phyloP scores from a whole-genome alignment of 345 rosid genomes.

The Cochlearia excelsa region DNA sequence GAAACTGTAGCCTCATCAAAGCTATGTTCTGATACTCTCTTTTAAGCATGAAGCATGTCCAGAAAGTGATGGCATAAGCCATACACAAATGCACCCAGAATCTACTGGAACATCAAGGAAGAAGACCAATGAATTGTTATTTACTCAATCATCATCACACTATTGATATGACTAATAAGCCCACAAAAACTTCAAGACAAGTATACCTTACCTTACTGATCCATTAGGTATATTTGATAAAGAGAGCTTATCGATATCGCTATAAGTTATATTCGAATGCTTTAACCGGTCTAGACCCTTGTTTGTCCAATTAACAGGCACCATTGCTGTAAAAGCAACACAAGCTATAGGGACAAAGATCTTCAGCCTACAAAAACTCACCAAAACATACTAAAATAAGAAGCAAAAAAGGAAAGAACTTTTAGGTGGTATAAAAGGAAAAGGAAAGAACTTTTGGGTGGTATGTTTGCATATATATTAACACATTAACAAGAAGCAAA shows the following conservation, averaged over 20 bases:
- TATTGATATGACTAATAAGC: slow-evolving; percentile 1
- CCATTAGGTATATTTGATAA: slow-evolving; percentile 81
- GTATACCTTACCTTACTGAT: slow-evolving; percentile 54
- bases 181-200: slow-evolving; percentile 14
- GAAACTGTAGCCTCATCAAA: slow-evolving; percentile 81
- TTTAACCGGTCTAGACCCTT: slow-evolving; percentile 43
- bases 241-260: slow-evolving; percentile 80
- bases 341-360: slow-evolving; percentile 74
- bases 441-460: too few species aligned
- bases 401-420: too few species aligned
- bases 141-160: too few species aligned
- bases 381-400: too few species aligned
- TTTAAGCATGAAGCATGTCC: slow-evolving; percentile 89
- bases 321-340: slow-evolving; percentile 65
- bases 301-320: slow-evolving; percentile 91
- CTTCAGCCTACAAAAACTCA: slow-evolving; percentile 70
- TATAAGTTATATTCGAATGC: slow-evolving; percentile 42
- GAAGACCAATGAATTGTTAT: too few species aligned
- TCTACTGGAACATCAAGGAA: slow-evolving; percentile 42
- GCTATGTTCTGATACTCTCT: slow-evolving; percentile 77
- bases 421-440: too few species aligned
- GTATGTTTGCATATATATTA: too few species aligned
- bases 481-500: too few species aligned
- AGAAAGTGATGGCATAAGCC: slow-evolving; percentile 84
- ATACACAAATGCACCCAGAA: slow-evolving; percentile 89